Conservation (phyloP, 2,329 filamentous ascomycete species). For the Cladophialophora immunda region DNA sequence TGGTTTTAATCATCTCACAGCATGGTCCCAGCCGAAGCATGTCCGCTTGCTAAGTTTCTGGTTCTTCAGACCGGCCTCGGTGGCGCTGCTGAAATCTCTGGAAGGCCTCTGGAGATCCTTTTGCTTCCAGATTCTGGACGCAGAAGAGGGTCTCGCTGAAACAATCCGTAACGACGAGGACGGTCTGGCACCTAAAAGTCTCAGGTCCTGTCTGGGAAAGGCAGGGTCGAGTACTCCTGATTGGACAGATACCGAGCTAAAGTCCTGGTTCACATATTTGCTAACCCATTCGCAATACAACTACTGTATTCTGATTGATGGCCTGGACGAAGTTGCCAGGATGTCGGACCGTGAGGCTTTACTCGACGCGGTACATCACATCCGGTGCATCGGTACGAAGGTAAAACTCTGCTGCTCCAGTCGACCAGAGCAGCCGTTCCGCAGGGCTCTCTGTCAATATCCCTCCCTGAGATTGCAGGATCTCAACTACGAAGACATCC, state of each 20-base stretch:
- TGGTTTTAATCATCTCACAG: neutral
- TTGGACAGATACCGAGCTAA: slow-evolving; percentile 16
- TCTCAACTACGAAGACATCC: slow-evolving; percentile 19
- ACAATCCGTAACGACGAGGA: neutral
- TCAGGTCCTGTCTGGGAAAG: slow-evolving; percentile 5
- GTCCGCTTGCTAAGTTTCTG: slow-evolving; percentile 20
- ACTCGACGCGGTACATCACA: neutral
- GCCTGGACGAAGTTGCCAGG: slow-evolving; percentile 19
- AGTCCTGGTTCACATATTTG: slow-evolving; percentile 20
- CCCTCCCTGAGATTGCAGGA: slow-evolving; percentile 19
- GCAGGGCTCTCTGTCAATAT: neutral
- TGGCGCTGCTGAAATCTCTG: slow-evolving; percentile 14
- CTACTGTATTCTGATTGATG: slow-evolving; percentile 20
- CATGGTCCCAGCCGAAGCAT: neutral
- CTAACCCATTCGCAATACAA: neutral
- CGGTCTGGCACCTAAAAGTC: neutral
- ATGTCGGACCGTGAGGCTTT: slow-evolving; percentile 7
- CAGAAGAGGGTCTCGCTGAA: slow-evolving; percentile 7
- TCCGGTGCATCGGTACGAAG: neutral
- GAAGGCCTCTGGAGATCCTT: slow-evolving; percentile 27
- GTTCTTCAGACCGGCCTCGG: slow-evolving; percentile 24
- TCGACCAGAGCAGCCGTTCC: slow-evolving; percentile 15
- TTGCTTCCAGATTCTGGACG: slow-evolving; percentile 24
- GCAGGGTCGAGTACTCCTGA: neutral
- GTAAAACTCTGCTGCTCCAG: slow-evolving; percentile 26